phyloP scores from a whole-genome alignment of 1,284 basidiomycete genomes.

The Erythrobasidium hasegawianum region DNA sequence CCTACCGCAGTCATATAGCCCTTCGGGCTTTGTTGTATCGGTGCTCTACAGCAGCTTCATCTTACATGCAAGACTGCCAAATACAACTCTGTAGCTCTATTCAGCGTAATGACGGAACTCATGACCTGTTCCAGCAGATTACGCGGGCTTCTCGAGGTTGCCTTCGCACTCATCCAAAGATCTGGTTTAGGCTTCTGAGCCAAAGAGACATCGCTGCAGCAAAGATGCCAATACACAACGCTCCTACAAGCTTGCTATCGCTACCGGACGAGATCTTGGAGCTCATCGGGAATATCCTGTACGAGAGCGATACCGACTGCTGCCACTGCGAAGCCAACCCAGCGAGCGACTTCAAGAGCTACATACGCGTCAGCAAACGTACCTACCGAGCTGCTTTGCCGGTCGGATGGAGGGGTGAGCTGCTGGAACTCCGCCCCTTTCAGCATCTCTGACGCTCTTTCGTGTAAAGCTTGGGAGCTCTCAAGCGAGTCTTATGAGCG shows the following conservation, averaged over 20 bases:
- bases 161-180: too few species aligned
- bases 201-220: too few species aligned
- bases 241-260: neutral
- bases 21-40: too few species aligned
- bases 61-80: too few species aligned
- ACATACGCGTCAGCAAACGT: neutral
- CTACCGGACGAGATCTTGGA: neutral
- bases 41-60: too few species aligned
- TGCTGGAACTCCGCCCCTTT: neutral
- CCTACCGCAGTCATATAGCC: too few species aligned
- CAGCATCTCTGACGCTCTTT: neutral
- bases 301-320: neutral
- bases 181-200: too few species aligned
- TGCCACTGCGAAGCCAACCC: neutral
- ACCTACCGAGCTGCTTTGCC: neutral
- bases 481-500: neutral
- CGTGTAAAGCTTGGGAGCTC: neutral
- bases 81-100: too few species aligned
- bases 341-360: neutral
- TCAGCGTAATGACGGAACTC: too few species aligned
- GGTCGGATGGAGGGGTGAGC: neutral
- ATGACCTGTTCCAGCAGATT: too few species aligned
- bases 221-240: too few species aligned
- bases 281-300: neutral
- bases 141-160: too few species aligned